A percentile compares a stretch with the other conserved stretches of the same genome.
These are phyloP conservation scores for Thelonectria rubi DNA, from an alignment of 2,329 filamentous ascomycete species.

Conservation along the genomic window DNA sequence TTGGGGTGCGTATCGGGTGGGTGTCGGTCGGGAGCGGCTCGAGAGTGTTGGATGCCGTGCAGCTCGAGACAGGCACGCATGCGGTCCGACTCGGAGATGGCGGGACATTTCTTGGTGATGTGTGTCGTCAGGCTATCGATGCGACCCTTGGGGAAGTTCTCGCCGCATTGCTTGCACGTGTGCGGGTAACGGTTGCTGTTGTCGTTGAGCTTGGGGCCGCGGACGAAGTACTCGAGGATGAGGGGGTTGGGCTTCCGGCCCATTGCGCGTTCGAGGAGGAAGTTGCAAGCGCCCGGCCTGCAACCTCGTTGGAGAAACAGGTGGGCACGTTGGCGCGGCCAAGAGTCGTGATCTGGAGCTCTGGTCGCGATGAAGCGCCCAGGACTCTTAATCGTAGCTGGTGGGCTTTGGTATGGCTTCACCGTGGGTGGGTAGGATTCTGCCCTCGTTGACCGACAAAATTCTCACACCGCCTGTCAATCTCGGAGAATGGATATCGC, in stretches of 20 bases:
- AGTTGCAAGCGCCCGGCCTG: slow-evolving; percentile 41
- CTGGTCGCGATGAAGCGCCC: slow-evolving; percentile 23
- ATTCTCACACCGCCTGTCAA: slow-evolving; percentile 52
- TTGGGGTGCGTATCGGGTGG: slow-evolving; percentile 41
- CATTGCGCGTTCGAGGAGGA: slow-evolving; percentile 60
- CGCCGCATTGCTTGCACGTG: slow-evolving; percentile 87
- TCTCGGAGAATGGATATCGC: slow-evolving; percentile 39
- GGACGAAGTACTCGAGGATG: slow-evolving; percentile 87
- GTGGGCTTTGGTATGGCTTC: slow-evolving; percentile 40
- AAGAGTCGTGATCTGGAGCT: slow-evolving; percentile 25
- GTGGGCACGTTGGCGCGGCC: slow-evolving; percentile 31
- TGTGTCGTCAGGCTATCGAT: slow-evolving; percentile 85
- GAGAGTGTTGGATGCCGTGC: slow-evolving; percentile 71
- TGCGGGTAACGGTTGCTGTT: slow-evolving; percentile 92
- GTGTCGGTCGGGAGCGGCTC: slow-evolving; percentile 45
- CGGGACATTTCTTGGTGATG: slow-evolving; percentile 86
- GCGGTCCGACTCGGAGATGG: slow-evolving; percentile 77
- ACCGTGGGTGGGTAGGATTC: slow-evolving; percentile 44
- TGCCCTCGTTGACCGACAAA: slow-evolving; percentile 54
- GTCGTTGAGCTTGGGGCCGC: slow-evolving; percentile 86
- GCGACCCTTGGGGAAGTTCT: slow-evolving; percentile 89
- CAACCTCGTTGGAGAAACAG: slow-evolving; percentile 37
- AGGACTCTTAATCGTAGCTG: slow-evolving; percentile 28
- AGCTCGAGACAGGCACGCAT: slow-evolving; percentile 78
- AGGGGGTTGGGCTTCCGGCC: slow-evolving; percentile 85